phyloP scores from a whole-genome alignment of 768 basidiomycete species.

The Coprinellus micaceus region DNA sequence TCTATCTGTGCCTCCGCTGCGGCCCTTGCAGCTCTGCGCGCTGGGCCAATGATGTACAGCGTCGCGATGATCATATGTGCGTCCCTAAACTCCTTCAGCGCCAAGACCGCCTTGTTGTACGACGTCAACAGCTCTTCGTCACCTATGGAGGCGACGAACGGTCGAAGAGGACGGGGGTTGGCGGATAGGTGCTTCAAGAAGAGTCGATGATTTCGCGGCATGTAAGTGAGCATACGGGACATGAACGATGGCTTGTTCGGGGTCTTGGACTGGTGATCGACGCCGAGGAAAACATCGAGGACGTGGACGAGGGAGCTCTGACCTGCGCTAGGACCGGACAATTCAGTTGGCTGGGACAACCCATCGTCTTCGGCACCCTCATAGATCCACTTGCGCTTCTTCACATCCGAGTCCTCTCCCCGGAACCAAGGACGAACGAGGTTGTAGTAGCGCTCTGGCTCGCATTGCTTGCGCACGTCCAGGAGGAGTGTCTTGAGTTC shows the following conservation, averaged over 20 bases:
- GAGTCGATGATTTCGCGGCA: conserved; percentile 77
- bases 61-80: conserved; percentile 76
- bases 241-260: conserved; percentile 48
- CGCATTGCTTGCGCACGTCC: conserved; percentile 67
- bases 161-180: conserved; percentile 60
- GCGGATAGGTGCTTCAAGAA: conserved; percentile 67
- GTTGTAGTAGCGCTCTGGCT: conserved; percentile 74
- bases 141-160: conserved; percentile 41
- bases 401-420: conserved; percentile 58
- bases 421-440: conserved; percentile 81
- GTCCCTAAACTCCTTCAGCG: conserved; percentile 75
- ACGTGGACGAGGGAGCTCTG: conserved; percentile 80
- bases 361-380: conserved; percentile 40
- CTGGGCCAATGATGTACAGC: conserved; percentile 75
- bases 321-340: conserved; percentile 84
- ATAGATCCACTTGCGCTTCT: conserved; percentile 47
- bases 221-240: conserved; percentile 75
- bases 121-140: conserved; percentile 41
- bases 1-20: conserved; percentile 12
- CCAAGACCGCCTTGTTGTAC: conserved; percentile 64
- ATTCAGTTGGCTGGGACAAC: conserved; percentile 43
- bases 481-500: conserved; percentile 65
- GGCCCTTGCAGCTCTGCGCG: conserved; percentile 35
- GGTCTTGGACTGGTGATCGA: conserved; percentile 46
- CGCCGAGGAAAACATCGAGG: conserved; percentile 70